Evolutionary conservation across 2,329 filamentous ascomycete genomes (phyloP).

Genomic region (Verticillium dahliae): DNA sequence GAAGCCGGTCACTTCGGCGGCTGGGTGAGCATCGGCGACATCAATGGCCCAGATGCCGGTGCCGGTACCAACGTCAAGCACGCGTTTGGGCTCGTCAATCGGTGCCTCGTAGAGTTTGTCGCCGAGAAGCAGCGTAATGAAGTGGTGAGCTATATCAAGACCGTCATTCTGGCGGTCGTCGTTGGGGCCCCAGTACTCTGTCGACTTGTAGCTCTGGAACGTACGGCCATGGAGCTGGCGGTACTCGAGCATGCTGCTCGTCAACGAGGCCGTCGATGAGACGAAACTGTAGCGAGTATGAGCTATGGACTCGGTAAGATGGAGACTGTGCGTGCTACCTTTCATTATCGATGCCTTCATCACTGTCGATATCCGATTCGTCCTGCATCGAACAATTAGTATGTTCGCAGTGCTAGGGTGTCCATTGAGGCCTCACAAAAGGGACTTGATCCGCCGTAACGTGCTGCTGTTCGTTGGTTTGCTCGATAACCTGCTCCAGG

Average conservation of each 20-base stretch:
- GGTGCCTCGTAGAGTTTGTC: slow-evolving; percentile 7
- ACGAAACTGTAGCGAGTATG: background rate
- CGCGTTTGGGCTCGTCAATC: background rate
- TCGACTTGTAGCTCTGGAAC: slow-evolving; percentile 17
- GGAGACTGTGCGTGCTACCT: background rate
- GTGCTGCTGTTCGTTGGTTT: background rate
- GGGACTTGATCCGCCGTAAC: background rate
- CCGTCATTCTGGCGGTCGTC: slow-evolving; percentile 17
- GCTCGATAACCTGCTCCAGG: too few relatives aligned
- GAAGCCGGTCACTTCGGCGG: slow-evolving; percentile 38
- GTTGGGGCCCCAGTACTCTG: slow-evolving; percentile 20
- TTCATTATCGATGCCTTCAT: background rate
- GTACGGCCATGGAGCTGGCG: slow-evolving; percentile 23
- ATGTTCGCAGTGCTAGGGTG: background rate
- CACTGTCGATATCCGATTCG: background rate
- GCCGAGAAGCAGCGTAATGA: slow-evolving; percentile 15
- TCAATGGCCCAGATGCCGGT: slow-evolving; percentile 52
- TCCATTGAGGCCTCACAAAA: background rate
- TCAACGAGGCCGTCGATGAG: slow-evolving; percentile 18
- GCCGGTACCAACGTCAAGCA: slow-evolving; percentile 46
- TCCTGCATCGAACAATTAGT: background rate
- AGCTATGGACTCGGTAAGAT: background rate
- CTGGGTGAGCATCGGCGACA: slow-evolving; percentile 33
- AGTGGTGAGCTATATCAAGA: slow-evolving; percentile 18
- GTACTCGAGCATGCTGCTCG: slow-evolving; percentile 24